Conservation (phyloP, 2,329 filamentous ascomycete species). For the Aspergillus unguis region DNA sequence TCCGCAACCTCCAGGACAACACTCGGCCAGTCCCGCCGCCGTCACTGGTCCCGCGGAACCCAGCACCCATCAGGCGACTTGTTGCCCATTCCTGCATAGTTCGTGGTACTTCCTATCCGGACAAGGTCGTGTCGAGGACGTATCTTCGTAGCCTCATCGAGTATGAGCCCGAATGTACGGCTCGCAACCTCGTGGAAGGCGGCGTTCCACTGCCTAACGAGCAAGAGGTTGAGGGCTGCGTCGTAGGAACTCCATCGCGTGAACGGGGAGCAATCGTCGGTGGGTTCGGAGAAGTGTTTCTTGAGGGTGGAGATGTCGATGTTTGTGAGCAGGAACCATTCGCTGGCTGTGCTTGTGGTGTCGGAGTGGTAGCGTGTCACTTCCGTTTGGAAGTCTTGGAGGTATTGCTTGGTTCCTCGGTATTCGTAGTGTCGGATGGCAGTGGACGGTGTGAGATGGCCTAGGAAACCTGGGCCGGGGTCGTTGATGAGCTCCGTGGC, state of each 20-base stretch:
- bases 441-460: neutral
- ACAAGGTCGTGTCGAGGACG: no score
- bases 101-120: neutral
- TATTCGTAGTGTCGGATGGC: neutral
- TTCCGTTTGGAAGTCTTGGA: conserved; percentile 1
- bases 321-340: conserved; percentile 1
- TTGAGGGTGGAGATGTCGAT: neutral
- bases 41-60: neutral
- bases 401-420: conserved; percentile 2
- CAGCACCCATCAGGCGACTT: neutral
- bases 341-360: neutral
- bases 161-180: no score
- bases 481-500: no score
- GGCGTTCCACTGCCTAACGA: no score
- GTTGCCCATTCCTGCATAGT: neutral
- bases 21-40: neutral
- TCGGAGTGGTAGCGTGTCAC: neutral
- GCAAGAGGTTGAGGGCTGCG: neutral
- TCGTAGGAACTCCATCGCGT: neutral
- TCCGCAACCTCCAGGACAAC: neutral
- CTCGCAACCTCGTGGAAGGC: no score
- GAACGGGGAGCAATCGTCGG: neutral
- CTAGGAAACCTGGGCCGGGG: neutral
- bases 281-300: neutral
- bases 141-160: no score